phyloP scores from a whole-genome alignment of 139 green algal species.

The Chlorella sp. region DNA sequence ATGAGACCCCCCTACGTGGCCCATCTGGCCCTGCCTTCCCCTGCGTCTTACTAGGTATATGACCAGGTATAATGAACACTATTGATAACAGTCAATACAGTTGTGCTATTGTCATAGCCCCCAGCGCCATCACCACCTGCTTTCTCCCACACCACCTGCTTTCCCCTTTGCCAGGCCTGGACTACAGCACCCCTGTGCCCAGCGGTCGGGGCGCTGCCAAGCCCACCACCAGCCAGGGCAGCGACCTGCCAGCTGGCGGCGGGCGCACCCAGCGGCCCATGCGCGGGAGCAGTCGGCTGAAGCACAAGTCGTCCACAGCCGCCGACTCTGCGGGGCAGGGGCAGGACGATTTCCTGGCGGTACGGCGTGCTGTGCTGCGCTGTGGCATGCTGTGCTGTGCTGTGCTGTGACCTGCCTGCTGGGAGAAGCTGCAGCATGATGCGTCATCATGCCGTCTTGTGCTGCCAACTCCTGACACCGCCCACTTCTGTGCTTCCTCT shows the following conservation, averaged over 20 bases:
- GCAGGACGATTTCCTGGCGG: conserved; percentile 19
- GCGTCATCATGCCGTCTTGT: not conserved
- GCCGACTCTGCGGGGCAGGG: not conserved
- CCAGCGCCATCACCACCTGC: not conserved
- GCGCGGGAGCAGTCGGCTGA: not conserved
- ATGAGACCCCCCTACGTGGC: no score
- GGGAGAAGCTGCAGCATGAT: not conserved
- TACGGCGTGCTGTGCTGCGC: not conserved
- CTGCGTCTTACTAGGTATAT: no score
- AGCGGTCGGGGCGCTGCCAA: not conserved
- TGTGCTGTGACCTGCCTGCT: not conserved
- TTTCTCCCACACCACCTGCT: not conserved
- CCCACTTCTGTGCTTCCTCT: not conserved
- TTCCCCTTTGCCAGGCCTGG: not conserved
- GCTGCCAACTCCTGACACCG: not conserved
- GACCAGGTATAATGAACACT: no score
- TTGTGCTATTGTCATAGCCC: no score
- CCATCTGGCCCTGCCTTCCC: no score
- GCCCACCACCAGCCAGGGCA: not conserved
- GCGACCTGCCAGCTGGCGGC: not conserved
- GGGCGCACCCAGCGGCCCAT: not conserved
- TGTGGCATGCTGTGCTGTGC: not conserved
- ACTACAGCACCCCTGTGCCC: not conserved
- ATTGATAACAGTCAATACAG: no score
- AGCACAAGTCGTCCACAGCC: not conserved